Conservation (phyloP, 139 green algal genomes). For the Chlorella sp. region DNA sequence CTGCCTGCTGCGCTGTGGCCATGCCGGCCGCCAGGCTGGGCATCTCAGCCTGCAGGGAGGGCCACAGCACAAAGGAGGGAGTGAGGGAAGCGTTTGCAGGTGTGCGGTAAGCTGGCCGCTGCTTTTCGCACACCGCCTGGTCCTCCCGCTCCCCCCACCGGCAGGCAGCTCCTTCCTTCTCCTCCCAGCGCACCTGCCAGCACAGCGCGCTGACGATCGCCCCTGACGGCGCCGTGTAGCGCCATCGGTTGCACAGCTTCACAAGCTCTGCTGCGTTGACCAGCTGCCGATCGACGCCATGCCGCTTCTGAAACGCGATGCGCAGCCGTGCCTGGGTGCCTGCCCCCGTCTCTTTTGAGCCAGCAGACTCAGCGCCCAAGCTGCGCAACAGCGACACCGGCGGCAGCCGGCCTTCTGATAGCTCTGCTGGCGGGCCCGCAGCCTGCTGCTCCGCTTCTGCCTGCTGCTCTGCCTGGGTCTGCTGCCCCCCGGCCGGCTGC, state of each 20-base stretch:
- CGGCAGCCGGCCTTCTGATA: too few relatives aligned
- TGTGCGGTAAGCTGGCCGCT: too few relatives aligned
- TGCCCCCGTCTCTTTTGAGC: too few relatives aligned
- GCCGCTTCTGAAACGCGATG: background rate
- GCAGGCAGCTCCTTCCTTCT: too few relatives aligned
- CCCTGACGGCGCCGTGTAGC: background rate
- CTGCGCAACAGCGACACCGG: too few relatives aligned
- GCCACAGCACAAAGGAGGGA: background rate
- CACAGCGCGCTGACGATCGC: background rate
- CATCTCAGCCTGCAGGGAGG: background rate
- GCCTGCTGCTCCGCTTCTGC: too few relatives aligned
- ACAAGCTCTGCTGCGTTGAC: slow-evolving; percentile 11
- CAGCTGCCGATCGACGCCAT: background rate
- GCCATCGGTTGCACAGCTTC: slow-evolving; percentile 10
- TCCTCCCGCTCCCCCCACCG: too few relatives aligned
- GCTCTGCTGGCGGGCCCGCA: too few relatives aligned
- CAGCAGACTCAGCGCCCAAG: too few relatives aligned
- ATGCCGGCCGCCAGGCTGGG: slow-evolving; percentile 2
- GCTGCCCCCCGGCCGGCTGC: too few relatives aligned
- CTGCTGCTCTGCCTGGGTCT: too few relatives aligned
- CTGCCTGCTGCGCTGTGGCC: slow-evolving; percentile 10
- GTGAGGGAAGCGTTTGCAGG: background rate
- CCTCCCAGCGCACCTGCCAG: slow-evolving; percentile 14
- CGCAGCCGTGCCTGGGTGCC: too few relatives aligned
- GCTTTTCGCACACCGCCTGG: background rate